Base-by-base conservation (phyloP, 2,329 filamentous ascomycete species). In the Stagonosporopsis tanaceti region DNA sequence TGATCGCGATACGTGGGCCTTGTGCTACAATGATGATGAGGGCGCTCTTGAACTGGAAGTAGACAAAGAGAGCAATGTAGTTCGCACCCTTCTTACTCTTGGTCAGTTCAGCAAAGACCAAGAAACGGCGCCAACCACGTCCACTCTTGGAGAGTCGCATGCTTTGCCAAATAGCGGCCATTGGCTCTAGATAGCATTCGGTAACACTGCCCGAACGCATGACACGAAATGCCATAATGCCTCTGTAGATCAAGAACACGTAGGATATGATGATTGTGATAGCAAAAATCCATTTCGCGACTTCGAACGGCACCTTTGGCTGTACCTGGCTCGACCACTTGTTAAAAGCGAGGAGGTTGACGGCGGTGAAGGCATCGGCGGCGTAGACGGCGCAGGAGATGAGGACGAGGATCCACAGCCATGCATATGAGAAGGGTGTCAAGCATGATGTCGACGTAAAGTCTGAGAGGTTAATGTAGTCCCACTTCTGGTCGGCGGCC, bases 221-320 rank as follows among this genome's bases (percentile, higher is more conserved):
- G 47, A 96, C 91, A 42, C 89, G 87, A 60, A 89, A 79, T 25
- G 94, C 93, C 51, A 90, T 87, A 45, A 96, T 73, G 80, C 91
- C 92, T 76, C 96, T 91, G 69, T 90, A 95, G 15, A 80, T 82
- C 27, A 96, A 84, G 64, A 98, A 91, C 63, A 92, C 80, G 75
- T 94, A 93, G 9, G 93, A 98, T 34, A 95, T 82, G 62, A 98
- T 89, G 72, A 99, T 98, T 75, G 93, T 97, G 53, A 87, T 86
- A 27, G 92, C 90, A 75, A 98, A 99, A 74, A 99, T 93, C 93
- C 93, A 97, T 79, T 95, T 96, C 12, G 92, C 90, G 51, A 94
- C 85, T 46, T 86, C 80, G 70, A 96, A 87, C 3, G 88, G 85
- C 63, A 98, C 89, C 38, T 86, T 84, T 1, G 93, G 93, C 66